A percentile compares a stretch with the other conserved stretches of the same genome.
Conservation (phyloP, 139 green algal species). For the Chlamydomonas incerta region DNA sequence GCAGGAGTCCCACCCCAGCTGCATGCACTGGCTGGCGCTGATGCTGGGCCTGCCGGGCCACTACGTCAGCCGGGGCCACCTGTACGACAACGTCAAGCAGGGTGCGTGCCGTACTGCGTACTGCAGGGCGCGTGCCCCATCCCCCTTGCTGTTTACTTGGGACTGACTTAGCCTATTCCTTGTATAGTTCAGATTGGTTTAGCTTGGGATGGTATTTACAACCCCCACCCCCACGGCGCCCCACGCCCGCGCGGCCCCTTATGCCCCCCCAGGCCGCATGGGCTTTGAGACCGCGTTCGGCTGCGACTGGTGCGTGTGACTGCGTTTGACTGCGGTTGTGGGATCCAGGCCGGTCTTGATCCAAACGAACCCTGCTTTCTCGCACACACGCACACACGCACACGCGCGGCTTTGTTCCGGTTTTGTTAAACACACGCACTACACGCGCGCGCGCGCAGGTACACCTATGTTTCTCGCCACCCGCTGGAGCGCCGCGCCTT, state of each 20-base stretch:
- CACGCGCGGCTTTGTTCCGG: too few relatives aligned
- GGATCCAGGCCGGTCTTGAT: too few relatives aligned
- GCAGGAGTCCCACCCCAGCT: conserved; percentile 7
- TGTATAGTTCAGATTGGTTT: too few relatives aligned
- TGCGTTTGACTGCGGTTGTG: too few relatives aligned
- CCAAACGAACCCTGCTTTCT: too few relatives aligned
- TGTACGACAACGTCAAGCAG: conserved; percentile 37
- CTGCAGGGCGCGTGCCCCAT: too few relatives aligned
- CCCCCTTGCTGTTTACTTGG: too few relatives aligned
- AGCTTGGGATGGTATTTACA: too few relatives aligned
- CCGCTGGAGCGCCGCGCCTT: conserved; percentile 17
- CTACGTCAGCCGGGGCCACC: conserved; percentile 4
- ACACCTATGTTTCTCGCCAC: background rate
- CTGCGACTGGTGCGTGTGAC: conserved; percentile 9
- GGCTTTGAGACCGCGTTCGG: conserved; percentile 25
- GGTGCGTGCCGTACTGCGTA: background rate
- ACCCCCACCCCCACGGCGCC: background rate
- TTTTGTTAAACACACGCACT: too few relatives aligned
- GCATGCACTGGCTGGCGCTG: conserved; percentile 25
- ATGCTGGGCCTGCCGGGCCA: conserved; percentile 25
- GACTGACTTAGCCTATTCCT: too few relatives aligned
- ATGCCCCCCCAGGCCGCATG: conserved; percentile 12
- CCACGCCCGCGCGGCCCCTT: background rate
- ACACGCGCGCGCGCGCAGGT: background rate
- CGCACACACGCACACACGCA: too few relatives aligned